Percentiles rank a stretch among this genome's conserved stretches.
phyloP scores from a whole-genome alignment of 495 filamentous ascomycete genomes.

The Cercophora newfieldiana region DNA sequence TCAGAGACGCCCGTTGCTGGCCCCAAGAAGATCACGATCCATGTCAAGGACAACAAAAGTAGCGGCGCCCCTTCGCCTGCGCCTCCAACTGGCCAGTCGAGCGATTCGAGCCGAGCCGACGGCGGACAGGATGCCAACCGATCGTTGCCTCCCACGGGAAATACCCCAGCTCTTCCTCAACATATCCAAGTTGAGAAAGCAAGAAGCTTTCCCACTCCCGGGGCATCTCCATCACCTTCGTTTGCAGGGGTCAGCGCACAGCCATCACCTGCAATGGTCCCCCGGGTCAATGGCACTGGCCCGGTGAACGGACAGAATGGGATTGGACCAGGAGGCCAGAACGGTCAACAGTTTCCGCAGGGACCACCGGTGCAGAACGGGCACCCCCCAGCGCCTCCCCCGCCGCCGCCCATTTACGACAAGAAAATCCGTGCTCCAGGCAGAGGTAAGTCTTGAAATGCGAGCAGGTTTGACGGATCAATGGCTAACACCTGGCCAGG shows the following conservation, averaged over 20 bases:
- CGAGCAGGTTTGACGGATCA: neutral
- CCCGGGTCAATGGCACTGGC: conserved; percentile 36
- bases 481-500: conserved; percentile 24
- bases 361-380: conserved; percentile 31
- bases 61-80: conserved; percentile 57
- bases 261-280: conserved; percentile 36
- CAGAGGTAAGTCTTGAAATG: conserved; percentile 49
- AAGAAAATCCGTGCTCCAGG: conserved; percentile 45
- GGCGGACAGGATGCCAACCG: conserved; percentile 29
- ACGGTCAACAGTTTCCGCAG: conserved; percentile 32
- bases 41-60: conserved; percentile 51
- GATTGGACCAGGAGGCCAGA: neutral
- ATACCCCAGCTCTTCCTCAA: conserved; percentile 28
- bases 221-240: conserved; percentile 51
- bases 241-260: conserved; percentile 41
- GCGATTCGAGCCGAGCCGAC: conserved; percentile 34
- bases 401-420: conserved; percentile 30
- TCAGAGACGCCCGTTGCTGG: conserved; percentile 36
- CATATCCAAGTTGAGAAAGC: conserved; percentile 40
- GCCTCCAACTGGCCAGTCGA: conserved; percentile 45
- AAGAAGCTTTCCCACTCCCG: conserved; percentile 46
- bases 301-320: conserved; percentile 20
- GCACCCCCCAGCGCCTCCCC: conserved; percentile 16
- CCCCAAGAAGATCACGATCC: conserved; percentile 56
- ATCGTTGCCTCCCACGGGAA: conserved; percentile 24